A percentile compares a stretch with the other conserved stretches of the same genome.
phyloP scores from a whole-genome alignment of 495 filamentous ascomycete genomes.

The Xylaria scruposa region DNA sequence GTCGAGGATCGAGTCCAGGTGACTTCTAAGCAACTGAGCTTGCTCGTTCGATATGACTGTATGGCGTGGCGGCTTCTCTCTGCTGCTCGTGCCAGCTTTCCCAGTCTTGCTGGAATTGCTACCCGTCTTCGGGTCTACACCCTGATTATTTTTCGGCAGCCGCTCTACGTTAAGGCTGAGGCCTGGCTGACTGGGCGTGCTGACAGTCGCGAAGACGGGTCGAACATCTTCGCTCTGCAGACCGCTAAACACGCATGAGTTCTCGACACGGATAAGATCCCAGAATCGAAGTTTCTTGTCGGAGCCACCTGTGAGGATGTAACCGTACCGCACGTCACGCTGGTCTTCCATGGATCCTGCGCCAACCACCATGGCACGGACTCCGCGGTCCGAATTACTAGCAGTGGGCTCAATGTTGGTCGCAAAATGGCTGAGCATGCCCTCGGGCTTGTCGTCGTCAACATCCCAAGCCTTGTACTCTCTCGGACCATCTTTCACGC shows the following conservation, averaged over 20 bases:
- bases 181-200: conserved; percentile 70
- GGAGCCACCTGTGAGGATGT: conserved; percentile 83
- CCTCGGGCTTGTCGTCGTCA: conserved; percentile 86
- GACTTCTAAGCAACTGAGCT: conserved; percentile 81
- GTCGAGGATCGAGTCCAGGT: conserved; percentile 88
- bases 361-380: conserved; percentile 65
- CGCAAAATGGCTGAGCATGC: conserved; percentile 88
- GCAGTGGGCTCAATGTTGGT: conserved; percentile 67
- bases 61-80: conserved; percentile 65
- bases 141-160: conserved; percentile 54
- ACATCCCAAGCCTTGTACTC: conserved; percentile 88
- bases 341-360: conserved; percentile 62
- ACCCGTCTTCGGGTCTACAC: conserved; percentile 49
- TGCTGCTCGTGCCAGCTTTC: conserved; percentile 42
- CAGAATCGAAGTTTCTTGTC: conserved; percentile 94
- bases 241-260: conserved; percentile 80
- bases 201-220: conserved; percentile 62
- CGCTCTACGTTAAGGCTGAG: conserved; percentile 78
- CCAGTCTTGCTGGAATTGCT: conserved; percentile 39
- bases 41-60: conserved; percentile 91
- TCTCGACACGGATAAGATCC: conserved; percentile 78
- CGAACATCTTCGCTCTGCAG: conserved; percentile 71
- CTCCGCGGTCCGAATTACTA: conserved; percentile 59
- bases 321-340: conserved; percentile 65
- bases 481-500: conserved; percentile 61